These are phyloP conservation scores for Paxillus involutus DNA, from an alignment of 768 basidiomycete species.

Conservation along the genomic window DNA sequence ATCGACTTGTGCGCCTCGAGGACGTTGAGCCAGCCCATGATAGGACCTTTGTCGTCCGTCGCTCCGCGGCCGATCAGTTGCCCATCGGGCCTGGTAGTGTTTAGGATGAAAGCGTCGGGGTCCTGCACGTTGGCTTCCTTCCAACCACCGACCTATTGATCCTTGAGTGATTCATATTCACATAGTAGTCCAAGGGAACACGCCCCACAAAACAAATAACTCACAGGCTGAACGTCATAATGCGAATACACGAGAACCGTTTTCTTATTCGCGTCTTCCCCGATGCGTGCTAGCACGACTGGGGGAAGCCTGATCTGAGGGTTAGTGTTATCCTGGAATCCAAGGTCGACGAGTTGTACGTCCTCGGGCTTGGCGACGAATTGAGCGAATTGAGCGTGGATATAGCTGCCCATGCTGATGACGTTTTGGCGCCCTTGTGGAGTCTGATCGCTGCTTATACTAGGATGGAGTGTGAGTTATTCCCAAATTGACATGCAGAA, in stretches of 20 bases:
- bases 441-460: not conserved
- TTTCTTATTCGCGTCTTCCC: conserved; percentile 39
- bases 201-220: conserved; percentile 12
- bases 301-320: not conserved
- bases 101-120: conserved; percentile 74
- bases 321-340: not conserved
- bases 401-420: not conserved
- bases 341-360: not conserved
- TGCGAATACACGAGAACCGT: conserved; percentile 89
- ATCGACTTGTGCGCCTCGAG: too few species aligned
- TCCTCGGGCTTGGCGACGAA: not conserved
- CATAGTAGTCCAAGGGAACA: not conserved
- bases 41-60: too few species aligned
- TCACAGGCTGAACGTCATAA: conserved; percentile 87
- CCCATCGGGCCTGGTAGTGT: conserved; percentile 39
- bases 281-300: not conserved
- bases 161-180: not conserved
- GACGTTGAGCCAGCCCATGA: too few species aligned
- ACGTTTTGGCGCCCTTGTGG: not conserved
- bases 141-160: not conserved
- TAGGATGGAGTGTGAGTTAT: not conserved
- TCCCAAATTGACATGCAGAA: too few species aligned
- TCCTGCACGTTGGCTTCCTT: not conserved
- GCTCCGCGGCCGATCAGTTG: conserved; percentile 81
- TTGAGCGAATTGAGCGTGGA: not conserved